Conservation (phyloP, 805 yeast genomes). For the Barnettozyma pratensis region DNA sequence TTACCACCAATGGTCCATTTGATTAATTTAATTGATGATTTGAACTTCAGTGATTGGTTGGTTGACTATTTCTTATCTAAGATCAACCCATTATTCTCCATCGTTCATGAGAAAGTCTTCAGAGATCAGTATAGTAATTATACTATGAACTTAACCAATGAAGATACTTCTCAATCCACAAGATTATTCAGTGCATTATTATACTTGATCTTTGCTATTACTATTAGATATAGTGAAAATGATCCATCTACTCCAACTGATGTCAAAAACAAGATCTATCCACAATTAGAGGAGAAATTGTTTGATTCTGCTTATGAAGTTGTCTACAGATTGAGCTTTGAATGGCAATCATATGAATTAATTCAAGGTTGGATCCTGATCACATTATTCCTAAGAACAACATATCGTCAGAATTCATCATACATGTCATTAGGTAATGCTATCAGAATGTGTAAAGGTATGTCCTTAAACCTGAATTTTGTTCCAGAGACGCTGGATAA, state of each 20-base stretch:
- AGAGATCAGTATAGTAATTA: constrained; percentile 39
- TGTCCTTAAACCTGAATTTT: constrained; percentile 35
- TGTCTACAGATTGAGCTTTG: constrained; percentile 36
- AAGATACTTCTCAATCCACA: constrained; percentile 23
- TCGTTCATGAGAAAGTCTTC: constrained; percentile 50
- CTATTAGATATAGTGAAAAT: constrained; percentile 48
- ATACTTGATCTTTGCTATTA: constrained; percentile 42
- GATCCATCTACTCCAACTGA: constrained; percentile 7
- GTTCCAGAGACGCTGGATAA: constrained; percentile 22
- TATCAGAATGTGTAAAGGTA: constrained; percentile 37
- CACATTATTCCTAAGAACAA: constrained; percentile 37
- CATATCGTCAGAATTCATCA: constrained; percentile 40
- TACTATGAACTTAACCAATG: constrained; percentile 30
- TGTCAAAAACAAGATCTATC: constrained; percentile 18
- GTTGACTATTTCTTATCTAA: constrained; percentile 39
- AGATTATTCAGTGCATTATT: constrained; percentile 49
- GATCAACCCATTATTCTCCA: constrained; percentile 48
- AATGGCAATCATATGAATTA: constrained; percentile 48
- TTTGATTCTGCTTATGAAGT: constrained; percentile 37
- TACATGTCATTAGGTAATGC: constrained; percentile 39
- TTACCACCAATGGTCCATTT: constrained; percentile 24
- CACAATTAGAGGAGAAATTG: constrained; percentile 35
- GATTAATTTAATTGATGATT: constrained; percentile 19
- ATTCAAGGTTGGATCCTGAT: constrained; percentile 46
- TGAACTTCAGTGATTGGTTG: constrained; percentile 29